These are phyloP conservation scores for Dactylonectria estremocensis DNA, from an alignment of 2,329 filamentous ascomycete species.

Conservation along the genomic window DNA sequence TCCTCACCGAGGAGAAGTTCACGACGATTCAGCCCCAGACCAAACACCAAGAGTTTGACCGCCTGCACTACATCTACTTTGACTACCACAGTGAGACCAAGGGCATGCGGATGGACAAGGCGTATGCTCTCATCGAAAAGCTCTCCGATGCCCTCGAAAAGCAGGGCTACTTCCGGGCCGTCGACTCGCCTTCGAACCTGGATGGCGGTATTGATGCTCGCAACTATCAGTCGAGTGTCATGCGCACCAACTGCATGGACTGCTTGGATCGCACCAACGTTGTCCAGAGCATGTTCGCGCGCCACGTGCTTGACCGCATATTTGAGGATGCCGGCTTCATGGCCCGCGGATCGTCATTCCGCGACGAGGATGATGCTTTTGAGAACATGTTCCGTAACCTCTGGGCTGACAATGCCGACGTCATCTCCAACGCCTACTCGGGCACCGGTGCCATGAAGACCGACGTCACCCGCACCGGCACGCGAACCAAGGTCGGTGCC, in stretches of 20 bases:
- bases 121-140: conserved; percentile 87
- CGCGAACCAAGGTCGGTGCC: conserved; percentile 87
- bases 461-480: conserved; percentile 94
- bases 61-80: conserved; percentile 96
- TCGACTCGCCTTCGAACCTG: conserved; percentile 83
- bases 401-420: conserved; percentile 98
- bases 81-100: conserved; percentile 99
- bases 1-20: conserved; percentile 83
- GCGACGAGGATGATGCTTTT: conserved; percentile 83
- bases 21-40: conserved; percentile 79
- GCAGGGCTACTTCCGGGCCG: conserved; percentile 93
- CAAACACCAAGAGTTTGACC: conserved; percentile 78
- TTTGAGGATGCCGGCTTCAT: conserved; percentile 88
- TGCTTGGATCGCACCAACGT: conserved; percentile 98
- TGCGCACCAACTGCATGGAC: conserved; percentile 99
- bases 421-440: conserved; percentile 92
- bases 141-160: conserved; percentile 81
- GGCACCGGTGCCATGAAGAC: conserved; percentile 98
- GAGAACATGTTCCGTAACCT: conserved; percentile 95
- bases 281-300: conserved; percentile 96
- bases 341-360: conserved; percentile 81
- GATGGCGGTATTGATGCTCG: conserved; percentile 84
- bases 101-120: conserved; percentile 92
- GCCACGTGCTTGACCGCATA: conserved; percentile 90
- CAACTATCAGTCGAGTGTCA: conserved; percentile 87